Percentiles rank a stretch among this genome's conserved stretches.
Evolutionary conservation across 306 rosid genomes (phyloP).

Genomic region (Delonix regia): DNA sequence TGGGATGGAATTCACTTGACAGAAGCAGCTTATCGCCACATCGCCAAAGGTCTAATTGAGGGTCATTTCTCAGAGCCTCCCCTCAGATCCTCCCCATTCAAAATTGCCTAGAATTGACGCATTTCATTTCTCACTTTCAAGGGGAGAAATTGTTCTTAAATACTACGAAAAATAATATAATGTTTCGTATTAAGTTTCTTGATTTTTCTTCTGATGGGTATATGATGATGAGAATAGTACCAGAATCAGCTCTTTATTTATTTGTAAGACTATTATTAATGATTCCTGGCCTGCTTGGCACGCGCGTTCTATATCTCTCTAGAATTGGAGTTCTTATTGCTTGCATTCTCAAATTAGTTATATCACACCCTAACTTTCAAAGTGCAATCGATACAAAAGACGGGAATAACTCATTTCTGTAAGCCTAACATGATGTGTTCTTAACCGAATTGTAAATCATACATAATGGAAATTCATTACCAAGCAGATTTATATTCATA

Average conservation of each 20-base stretch:
- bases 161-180: not conserved
- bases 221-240: not conserved
- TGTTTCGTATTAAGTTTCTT: not conserved
- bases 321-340: not conserved
- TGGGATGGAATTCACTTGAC: slow-evolving; percentile 73
- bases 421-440: too few species aligned
- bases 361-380: too few species aligned
- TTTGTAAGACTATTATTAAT: too few species aligned
- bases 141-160: not conserved
- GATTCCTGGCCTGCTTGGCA: not conserved
- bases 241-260: not conserved
- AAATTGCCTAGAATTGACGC: slow-evolving; percentile 16
- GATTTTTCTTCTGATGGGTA: not conserved
- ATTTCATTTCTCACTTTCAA: not conserved
- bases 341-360: too few species aligned
- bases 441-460: too few species aligned
- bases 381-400: too few species aligned
- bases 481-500: too few species aligned
- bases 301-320: not conserved
- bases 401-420: too few species aligned
- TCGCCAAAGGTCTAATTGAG: slow-evolving; percentile 44
- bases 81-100: slow-evolving; percentile 31
- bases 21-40: slow-evolving; percentile 44
- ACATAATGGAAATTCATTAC: too few species aligned
- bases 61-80: slow-evolving; percentile 59